Conservation (phyloP, 306 rosid species). For the Vigna radiata region DNA sequence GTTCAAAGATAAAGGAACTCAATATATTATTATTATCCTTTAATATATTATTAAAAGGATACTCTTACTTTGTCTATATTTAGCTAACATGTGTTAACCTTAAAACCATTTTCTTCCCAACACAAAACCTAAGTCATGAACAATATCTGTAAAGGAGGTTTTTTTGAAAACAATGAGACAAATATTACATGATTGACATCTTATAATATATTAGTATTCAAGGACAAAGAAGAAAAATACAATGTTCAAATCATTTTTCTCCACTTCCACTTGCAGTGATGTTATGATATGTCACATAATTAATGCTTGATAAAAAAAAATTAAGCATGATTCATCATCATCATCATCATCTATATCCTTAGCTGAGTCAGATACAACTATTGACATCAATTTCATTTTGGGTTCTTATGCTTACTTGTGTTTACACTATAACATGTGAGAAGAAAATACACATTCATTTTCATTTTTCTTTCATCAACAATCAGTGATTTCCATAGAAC, state of each 20-base stretch:
- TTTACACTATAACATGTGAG: too few species aligned
- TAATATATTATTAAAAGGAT: too few species aligned
- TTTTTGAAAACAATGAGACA: background rate
- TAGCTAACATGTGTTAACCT: background rate
- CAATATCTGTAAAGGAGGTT: background rate
- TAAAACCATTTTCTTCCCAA: background rate
- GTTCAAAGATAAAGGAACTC: too few species aligned
- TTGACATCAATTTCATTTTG: background rate
- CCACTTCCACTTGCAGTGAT: background rate
- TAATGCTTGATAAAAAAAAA: background rate
- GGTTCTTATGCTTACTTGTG: background rate
- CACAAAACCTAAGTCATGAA: background rate
- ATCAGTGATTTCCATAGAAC: too few species aligned
- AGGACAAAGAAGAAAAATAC: background rate
- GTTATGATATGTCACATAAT: background rate
- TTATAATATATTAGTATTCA: background rate
- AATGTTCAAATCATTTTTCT: background rate
- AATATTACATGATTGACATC: background rate
- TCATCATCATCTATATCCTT: background rate
- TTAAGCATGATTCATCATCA: slow-evolving; percentile 6
- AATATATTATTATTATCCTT: too few species aligned
- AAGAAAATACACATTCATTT: too few species aligned
- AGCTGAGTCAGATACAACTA: slow-evolving; percentile 16
- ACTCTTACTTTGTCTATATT: too few species aligned
- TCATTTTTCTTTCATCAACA: too few species aligned